Evolutionary conservation across 805 yeast species (phyloP).

Genomic region (Priceomyces fermenticarens): DNA sequence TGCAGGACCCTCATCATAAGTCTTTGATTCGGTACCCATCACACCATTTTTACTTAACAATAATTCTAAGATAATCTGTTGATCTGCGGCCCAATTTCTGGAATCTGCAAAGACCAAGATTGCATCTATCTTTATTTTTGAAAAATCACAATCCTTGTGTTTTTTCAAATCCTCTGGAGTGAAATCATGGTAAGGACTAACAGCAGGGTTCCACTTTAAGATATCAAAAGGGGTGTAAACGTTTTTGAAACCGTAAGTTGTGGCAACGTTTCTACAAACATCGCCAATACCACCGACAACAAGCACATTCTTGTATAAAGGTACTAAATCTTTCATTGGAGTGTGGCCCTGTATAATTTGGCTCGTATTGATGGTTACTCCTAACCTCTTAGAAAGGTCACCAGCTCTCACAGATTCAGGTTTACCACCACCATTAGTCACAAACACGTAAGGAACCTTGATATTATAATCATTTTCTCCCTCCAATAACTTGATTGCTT

Average conservation of each 20-base stretch:
- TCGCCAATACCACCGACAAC: constrained; percentile 91
- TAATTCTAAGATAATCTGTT: constrained; percentile 82
- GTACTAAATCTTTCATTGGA: constrained; percentile 82
- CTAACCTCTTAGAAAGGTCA: constrained; percentile 63
- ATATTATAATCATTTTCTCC: constrained; percentile 77
- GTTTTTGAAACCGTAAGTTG: constrained; percentile 77
- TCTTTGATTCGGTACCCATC: constrained; percentile 76
- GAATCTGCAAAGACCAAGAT: constrained; percentile 89
- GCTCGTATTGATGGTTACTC: constrained; percentile 59
- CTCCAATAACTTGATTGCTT: constrained; percentile 68
- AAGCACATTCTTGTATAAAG: constrained; percentile 64
- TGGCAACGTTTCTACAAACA: constrained; percentile 78
- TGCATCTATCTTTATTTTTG: constrained; percentile 68
- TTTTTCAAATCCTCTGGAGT: constrained; percentile 66
- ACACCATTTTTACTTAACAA: constrained; percentile 73
- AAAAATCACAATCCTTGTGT: constrained; percentile 60
- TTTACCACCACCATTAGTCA: constrained; percentile 92
- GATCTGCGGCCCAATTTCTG: constrained; percentile 91
- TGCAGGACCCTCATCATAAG: constrained; percentile 74
- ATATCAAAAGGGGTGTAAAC: constrained; percentile 82
- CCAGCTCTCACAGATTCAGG: constrained; percentile 72
- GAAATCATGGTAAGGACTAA: constrained; percentile 76
- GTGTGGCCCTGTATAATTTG: constrained; percentile 94
- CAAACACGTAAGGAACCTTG: constrained; percentile 77
- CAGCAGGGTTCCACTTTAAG: constrained; percentile 83